Percentiles rank a stretch among this genome's conserved stretches.
Evolutionary conservation across 805 yeast genomes (phyloP).

Genomic region (Barnettozyma pratensis): DNA sequence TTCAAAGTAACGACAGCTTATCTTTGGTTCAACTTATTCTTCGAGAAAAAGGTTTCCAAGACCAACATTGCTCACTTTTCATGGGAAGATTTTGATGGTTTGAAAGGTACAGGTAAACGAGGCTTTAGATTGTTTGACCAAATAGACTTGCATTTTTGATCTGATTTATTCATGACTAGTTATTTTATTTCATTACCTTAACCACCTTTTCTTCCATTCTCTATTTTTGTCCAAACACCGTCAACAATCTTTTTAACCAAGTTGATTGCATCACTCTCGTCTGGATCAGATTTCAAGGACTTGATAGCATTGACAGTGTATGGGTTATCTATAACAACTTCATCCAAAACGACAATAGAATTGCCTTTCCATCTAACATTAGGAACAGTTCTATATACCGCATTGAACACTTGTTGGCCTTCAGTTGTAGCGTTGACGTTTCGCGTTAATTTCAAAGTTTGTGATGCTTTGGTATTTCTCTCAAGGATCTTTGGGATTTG

Average conservation of each 20-base stretch:
- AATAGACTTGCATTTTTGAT: conserved; percentile 8
- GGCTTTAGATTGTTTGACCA: conserved; percentile 51
- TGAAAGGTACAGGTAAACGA: conserved; percentile 50
- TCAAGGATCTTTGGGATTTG: conserved; percentile 13
- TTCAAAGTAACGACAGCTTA: conserved; percentile 21
- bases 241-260: conserved; percentile 45
- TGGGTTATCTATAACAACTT: conserved; percentile 40
- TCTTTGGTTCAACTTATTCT: conserved; percentile 40
- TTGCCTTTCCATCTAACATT: conserved; percentile 40
- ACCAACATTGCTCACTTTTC: neutral
- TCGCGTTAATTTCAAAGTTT: conserved; percentile 20
- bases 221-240: conserved; percentile 43
- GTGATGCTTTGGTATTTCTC: conserved; percentile 20
- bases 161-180: too few relatives aligned
- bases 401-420: conserved; percentile 40
- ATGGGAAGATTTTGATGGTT: conserved; percentile 64
- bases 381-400: conserved; percentile 38
- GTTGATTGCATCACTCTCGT: conserved; percentile 28
- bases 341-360: conserved; percentile 41
- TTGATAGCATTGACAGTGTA: conserved; percentile 29
- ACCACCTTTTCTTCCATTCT: conserved; percentile 48
- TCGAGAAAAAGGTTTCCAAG: conserved; percentile 29
- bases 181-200: conserved; percentile 13
- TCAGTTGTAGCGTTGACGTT: conserved; percentile 36
- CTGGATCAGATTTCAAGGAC: conserved; percentile 3